A percentile compares a stretch with the other conserved stretches of the same genome.
Evolutionary conservation across 2,329 filamentous ascomycete species (phyloP).

Genomic region (Calycina marina): DNA sequence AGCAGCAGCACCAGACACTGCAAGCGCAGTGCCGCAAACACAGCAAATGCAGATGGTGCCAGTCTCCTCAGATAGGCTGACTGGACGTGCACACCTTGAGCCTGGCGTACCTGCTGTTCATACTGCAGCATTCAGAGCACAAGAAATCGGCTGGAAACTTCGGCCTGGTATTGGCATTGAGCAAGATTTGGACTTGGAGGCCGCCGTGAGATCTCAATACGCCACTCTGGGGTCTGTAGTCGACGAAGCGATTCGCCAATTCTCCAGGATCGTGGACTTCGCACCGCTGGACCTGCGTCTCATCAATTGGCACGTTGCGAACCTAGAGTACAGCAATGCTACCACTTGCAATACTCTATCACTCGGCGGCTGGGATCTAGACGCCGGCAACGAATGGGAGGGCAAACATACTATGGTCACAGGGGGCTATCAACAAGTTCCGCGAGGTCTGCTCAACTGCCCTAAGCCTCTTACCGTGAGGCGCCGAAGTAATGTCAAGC

Average conservation of each 20-base stretch:
- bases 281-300: conserved; percentile 77
- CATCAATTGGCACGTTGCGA: conserved; percentile 96
- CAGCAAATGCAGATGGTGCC: conserved; percentile 40
- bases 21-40: conserved; percentile 6
- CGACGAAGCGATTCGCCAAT: conserved; percentile 82
- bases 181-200: conserved; percentile 56
- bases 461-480: conserved; percentile 66
- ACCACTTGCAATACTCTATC: conserved; percentile 77
- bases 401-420: conserved; percentile 86
- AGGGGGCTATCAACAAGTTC: conserved; percentile 86
- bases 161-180: conserved; percentile 46
- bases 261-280: conserved; percentile 67
- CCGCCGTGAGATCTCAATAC: conserved; percentile 40
- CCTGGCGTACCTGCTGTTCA: conserved; percentile 53
- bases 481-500: conserved; percentile 57
- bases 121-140: conserved; percentile 64
- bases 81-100: conserved; percentile 58
- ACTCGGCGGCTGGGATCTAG: conserved; percentile 87
- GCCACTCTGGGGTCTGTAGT: conserved; percentile 83
- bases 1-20: conserved; percentile 31
- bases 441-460: conserved; percentile 68
- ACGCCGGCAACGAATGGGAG: conserved; percentile 95
- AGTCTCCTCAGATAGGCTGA: conserved; percentile 52
- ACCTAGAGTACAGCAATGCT: conserved; percentile 94
- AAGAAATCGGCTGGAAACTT: conserved; percentile 69